Evolutionary conservation across 2,329 filamentous ascomycete species (phyloP).

Genomic region (Cercospora brassicicola): DNA sequence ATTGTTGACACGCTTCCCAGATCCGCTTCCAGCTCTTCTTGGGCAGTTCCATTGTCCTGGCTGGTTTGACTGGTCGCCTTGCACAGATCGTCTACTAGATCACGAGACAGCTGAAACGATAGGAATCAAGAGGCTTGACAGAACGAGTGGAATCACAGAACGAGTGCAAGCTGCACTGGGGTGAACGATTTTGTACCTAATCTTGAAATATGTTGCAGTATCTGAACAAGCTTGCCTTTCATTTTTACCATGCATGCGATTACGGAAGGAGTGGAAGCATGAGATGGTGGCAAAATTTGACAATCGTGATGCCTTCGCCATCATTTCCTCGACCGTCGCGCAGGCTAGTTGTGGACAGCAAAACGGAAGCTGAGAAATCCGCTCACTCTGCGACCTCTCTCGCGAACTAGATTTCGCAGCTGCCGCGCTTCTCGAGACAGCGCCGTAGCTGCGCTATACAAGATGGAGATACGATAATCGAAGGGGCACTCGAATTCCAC

Average conservation of each 20-base stretch:
- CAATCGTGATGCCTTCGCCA: not conserved
- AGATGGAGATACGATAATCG: too few species aligned
- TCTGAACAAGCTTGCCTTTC: not conserved
- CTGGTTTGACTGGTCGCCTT: conserved; percentile 11
- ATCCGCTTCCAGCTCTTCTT: conserved; percentile 18
- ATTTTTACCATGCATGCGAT: too few species aligned
- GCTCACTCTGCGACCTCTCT: too few species aligned
- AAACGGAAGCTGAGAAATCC: too few species aligned
- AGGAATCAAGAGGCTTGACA: not conserved
- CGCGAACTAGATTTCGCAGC: too few species aligned
- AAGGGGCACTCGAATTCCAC: too few species aligned
- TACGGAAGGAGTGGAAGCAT: not conserved
- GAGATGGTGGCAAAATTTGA: not conserved
- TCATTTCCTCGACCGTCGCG: not conserved
- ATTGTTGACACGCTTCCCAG: not conserved
- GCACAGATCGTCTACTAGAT: conserved; percentile 11
- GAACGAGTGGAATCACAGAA: not conserved
- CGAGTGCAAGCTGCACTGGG: not conserved
- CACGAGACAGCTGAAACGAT: not conserved
- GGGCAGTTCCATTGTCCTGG: conserved; percentile 16
- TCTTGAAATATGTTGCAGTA: not conserved
- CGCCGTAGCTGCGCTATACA: too few species aligned
- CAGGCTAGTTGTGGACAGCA: too few species aligned
- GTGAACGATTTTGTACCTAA: not conserved
- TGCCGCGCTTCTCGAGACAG: too few species aligned